Evolutionary conservation across 2,329 filamentous ascomycete genomes (phyloP).

Genomic region (Macrophomina phaseolina): DNA sequence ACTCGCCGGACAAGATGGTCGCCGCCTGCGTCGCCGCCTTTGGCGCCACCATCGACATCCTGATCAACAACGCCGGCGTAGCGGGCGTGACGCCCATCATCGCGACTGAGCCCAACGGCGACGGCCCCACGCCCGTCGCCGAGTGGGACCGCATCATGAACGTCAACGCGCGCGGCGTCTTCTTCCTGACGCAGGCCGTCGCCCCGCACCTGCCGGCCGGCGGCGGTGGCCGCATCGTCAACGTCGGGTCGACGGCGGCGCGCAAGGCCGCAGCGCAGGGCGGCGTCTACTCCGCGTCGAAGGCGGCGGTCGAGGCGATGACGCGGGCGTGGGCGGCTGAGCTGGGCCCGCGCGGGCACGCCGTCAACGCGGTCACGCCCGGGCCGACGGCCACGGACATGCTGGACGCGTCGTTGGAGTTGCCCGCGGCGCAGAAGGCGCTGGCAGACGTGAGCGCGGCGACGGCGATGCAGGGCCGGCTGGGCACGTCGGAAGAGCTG

Average conservation of each 20-base stretch:
- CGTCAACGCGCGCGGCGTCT: background rate
- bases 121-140: background rate
- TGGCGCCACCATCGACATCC: background rate
- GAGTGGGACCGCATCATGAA: background rate
- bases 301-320: background rate
- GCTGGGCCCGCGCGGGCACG: background rate
- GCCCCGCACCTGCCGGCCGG: background rate
- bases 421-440: background rate
- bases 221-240: background rate
- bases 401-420: background rate
- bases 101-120: background rate
- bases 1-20: background rate
- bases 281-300: background rate
- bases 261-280: no score
- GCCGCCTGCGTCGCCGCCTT: background rate
- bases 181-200: background rate
- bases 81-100: background rate
- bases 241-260: background rate
- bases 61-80: background rate
- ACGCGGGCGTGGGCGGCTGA: background rate
- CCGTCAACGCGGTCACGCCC: background rate
- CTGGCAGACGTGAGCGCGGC: background rate
- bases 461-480: background rate
- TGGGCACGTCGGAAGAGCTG: background rate
- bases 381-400: background rate